Conservation (phyloP, 305 asterid genomes). For the Fraxinus nigra region DNA sequence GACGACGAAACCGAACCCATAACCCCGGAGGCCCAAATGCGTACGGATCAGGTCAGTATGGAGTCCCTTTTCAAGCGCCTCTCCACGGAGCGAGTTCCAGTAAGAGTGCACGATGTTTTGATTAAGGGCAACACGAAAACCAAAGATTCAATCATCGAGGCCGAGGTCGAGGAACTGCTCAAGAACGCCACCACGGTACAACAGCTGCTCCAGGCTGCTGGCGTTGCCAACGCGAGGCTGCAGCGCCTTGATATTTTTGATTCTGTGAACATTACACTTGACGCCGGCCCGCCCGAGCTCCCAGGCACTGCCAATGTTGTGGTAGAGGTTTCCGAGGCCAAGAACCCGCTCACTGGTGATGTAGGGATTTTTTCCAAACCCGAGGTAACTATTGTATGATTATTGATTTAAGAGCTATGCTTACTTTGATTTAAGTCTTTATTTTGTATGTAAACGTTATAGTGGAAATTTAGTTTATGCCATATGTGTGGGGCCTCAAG, state of each 20-base stretch:
- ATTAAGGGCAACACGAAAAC: constrained; percentile 85
- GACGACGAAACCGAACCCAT: constrained; percentile 28
- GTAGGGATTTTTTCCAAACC: constrained; percentile 79
- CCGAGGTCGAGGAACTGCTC: constrained; percentile 59
- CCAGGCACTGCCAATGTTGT: constrained; percentile 88
- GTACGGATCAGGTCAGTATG: constrained; percentile 49
- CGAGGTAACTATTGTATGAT: constrained; percentile 51
- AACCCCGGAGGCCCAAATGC: constrained; percentile 47
- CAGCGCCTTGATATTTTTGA: constrained; percentile 72
- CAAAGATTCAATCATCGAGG: constrained; percentile 66
- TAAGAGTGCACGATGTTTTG: constrained; percentile 80
- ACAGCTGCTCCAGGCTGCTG: constrained; percentile 65
- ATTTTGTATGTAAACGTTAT: not conserved
- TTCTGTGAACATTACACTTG: constrained; percentile 69
- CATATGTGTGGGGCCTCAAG: not conserved
- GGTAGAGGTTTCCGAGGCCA: constrained; percentile 68
- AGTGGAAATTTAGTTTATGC: not conserved
- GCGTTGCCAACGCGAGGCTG: constrained; percentile 55
- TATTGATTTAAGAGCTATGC: not conserved
- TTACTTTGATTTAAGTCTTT: constrained; percentile 5
- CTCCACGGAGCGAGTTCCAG: constrained; percentile 59
- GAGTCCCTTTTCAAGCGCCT: constrained; percentile 63
- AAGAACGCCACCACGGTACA: constrained; percentile 59
- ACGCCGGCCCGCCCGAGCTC: constrained; percentile 85
- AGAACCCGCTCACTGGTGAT: constrained; percentile 59